phyloP scores from a whole-genome alignment of 163 green algal genomes.

The Scenedesmus sp. region DNA sequence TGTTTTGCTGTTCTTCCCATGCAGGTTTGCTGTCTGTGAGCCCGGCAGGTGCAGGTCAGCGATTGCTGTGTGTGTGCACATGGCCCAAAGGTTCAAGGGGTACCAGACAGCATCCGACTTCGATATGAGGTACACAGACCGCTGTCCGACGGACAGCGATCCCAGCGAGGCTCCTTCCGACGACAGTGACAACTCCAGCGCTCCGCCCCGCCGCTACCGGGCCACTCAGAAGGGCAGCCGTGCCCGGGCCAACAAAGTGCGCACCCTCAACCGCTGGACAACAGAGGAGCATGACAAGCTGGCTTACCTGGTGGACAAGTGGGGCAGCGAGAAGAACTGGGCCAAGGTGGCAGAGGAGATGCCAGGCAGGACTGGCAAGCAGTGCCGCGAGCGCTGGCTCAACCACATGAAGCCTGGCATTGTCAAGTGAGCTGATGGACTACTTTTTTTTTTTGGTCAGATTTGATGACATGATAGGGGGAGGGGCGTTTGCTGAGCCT shows the following conservation, averaged over 20 bases:
- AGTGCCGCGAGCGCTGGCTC: conserved; percentile 64
- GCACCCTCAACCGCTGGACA: conserved; percentile 55
- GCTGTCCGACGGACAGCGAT: conserved; percentile 3
- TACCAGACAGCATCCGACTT: background rate
- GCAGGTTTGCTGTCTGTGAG: conserved; percentile 10
- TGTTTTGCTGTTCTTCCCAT: background rate
- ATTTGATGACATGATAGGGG: background rate
- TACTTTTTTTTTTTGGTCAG: background rate
- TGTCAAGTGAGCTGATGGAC: conserved; percentile 41
- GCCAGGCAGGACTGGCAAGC: conserved; percentile 60
- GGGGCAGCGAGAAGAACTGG: conserved; percentile 56
- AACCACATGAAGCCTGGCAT: conserved; percentile 59
- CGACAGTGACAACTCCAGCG: conserved; percentile 31
- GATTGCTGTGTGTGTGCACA: background rate
- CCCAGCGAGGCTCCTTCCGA: conserved; percentile 5
- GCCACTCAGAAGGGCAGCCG: conserved; percentile 21
- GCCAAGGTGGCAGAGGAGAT: conserved; percentile 55
- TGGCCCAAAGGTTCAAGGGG: background rate
- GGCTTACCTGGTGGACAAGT: conserved; percentile 43
- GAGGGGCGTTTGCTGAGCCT: background rate
- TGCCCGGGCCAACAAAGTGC: conserved; percentile 28
- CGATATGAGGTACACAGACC: conserved; percentile 1
- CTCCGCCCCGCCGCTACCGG: background rate
- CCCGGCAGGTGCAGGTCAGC: background rate
- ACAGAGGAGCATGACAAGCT: conserved; percentile 51